A percentile compares a stretch with the other conserved stretches of the same genome.
Evolutionary conservation across 305 asterid species (phyloP).

Genomic region (Solanum hybrid): DNA sequence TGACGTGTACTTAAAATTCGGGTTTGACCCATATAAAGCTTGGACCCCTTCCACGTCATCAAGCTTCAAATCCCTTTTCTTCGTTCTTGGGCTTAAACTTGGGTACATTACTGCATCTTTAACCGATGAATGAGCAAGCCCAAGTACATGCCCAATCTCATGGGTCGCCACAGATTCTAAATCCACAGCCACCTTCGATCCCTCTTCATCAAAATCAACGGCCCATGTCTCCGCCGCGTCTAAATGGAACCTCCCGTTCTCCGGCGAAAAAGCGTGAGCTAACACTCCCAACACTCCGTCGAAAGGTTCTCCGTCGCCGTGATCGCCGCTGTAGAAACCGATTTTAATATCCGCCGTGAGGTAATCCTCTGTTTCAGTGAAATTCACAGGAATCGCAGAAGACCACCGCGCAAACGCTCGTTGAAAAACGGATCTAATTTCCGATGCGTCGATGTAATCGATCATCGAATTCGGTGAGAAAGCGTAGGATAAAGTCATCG

Average conservation of each 20-base stretch:
- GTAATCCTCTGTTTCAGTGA: conserved; percentile 46
- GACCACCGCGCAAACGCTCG: conserved; percentile 71
- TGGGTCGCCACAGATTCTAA: conserved; percentile 83
- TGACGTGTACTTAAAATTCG: conserved; percentile 41
- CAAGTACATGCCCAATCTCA: conserved; percentile 76
- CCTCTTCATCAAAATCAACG: conserved; percentile 36
- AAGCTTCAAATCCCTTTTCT: conserved; percentile 49
- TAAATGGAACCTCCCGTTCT: conserved; percentile 70
- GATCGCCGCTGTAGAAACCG: conserved; percentile 68
- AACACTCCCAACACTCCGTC: conserved; percentile 74
- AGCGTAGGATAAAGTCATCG: conserved; percentile 52
- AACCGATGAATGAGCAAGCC: conserved; percentile 74
- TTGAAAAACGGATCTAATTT: conserved; percentile 26
- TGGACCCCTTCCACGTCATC: conserved; percentile 86
- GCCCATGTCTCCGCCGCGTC: conserved; percentile 83
- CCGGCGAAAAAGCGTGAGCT: conserved; percentile 85
- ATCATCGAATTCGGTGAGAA: conserved; percentile 41
- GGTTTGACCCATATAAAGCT: conserved; percentile 73
- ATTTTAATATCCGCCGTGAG: conserved; percentile 45
- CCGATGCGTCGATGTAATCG: conserved; percentile 26
- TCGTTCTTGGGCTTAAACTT: conserved; percentile 60
- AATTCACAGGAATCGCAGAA: conserved; percentile 72
- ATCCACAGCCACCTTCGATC: conserved; percentile 56
- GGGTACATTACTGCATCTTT: conserved; percentile 84
- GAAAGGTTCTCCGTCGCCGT: conserved; percentile 83